Evolutionary conservation across 2,329 filamentous ascomycete genomes (phyloP).

Genomic region (Alternaria atra): DNA sequence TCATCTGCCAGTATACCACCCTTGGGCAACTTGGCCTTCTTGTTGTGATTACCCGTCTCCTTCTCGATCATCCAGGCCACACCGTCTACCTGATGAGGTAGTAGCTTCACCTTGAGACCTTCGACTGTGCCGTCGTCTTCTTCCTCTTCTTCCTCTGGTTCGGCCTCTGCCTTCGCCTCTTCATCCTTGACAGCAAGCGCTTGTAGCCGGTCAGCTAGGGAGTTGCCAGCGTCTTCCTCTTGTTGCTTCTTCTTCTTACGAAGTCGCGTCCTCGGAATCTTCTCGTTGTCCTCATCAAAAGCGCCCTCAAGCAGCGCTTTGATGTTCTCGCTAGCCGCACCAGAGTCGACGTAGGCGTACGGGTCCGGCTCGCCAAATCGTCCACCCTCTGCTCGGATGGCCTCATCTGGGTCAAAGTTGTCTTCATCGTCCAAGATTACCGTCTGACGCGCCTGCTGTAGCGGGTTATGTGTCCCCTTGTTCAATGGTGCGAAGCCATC

Average conservation of each 20-base stretch:
- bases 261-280: slow-evolving; percentile 56
- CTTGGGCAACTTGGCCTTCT: slow-evolving; percentile 79
- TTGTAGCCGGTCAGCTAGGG: slow-evolving; percentile 56
- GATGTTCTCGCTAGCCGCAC: slow-evolving; percentile 77
- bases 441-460: slow-evolving; percentile 50
- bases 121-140: slow-evolving; percentile 72
- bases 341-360: slow-evolving; percentile 72
- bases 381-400: slow-evolving; percentile 56
- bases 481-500: slow-evolving; percentile 53
- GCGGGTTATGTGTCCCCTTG: slow-evolving; percentile 36
- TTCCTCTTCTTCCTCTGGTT: slow-evolving; percentile 53
- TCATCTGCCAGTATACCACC: slow-evolving; percentile 96
- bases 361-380: slow-evolving; percentile 64
- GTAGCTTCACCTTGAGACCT: slow-evolving; percentile 84
- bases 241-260: slow-evolving; percentile 55
- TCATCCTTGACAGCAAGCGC: slow-evolving; percentile 57
- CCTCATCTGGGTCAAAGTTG: slow-evolving; percentile 59
- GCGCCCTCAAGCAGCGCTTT: slow-evolving; percentile 85
- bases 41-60: slow-evolving; percentile 85
- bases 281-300: slow-evolving; percentile 76
- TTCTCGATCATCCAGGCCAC: slow-evolving; percentile 95
- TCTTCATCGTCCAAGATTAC: slow-evolving; percentile 55
- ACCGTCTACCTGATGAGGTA: slow-evolving; percentile 94
- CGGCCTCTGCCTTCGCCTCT: slow-evolving; percentile 58
- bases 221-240: slow-evolving; percentile 43